phyloP scores from a whole-genome alignment of 148 eudicot species.

The Rhododendron ferrugineum region DNA sequence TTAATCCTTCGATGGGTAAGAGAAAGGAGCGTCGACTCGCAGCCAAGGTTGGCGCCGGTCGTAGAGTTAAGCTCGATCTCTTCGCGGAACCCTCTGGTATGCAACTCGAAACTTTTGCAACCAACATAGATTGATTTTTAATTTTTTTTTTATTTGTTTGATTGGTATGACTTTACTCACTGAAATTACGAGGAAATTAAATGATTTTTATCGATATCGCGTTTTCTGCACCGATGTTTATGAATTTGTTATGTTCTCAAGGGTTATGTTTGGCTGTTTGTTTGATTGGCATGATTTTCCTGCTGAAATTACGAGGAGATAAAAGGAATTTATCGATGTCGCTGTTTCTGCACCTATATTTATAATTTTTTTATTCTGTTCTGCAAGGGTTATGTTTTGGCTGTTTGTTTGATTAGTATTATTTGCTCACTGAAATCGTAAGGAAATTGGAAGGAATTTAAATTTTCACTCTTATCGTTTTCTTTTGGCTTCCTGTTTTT shows the following conservation, averaged over 20 bases:
- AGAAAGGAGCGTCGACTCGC: slow-evolving; percentile 87
- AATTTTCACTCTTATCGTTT: background rate
- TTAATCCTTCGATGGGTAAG: slow-evolving; percentile 47
- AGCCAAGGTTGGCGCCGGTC: slow-evolving; percentile 60
- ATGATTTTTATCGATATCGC: background rate
- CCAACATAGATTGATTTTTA: background rate
- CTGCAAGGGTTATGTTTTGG: background rate
- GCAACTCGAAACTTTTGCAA: background rate
- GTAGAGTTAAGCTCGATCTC: slow-evolving; percentile 92
- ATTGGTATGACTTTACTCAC: background rate
- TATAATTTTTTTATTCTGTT: background rate
- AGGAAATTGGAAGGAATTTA: background rate
- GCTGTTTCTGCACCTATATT: background rate
- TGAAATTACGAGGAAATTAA: background rate
- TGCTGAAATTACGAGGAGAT: background rate
- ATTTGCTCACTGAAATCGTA: background rate
- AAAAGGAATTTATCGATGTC: background rate
- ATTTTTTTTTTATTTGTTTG: no score
- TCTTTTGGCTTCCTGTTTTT: background rate
- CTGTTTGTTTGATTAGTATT: background rate
- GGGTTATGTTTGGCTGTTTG: background rate
- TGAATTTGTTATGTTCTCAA: background rate
- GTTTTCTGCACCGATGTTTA: background rate
- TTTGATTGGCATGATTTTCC: background rate
- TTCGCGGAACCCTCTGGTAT: slow-evolving; percentile 96